Percentiles rank a stretch among this genome's conserved stretches.
Conservation (phyloP, 2,329 filamentous ascomycete genomes). For the Nigrograna mackinnonii region DNA sequence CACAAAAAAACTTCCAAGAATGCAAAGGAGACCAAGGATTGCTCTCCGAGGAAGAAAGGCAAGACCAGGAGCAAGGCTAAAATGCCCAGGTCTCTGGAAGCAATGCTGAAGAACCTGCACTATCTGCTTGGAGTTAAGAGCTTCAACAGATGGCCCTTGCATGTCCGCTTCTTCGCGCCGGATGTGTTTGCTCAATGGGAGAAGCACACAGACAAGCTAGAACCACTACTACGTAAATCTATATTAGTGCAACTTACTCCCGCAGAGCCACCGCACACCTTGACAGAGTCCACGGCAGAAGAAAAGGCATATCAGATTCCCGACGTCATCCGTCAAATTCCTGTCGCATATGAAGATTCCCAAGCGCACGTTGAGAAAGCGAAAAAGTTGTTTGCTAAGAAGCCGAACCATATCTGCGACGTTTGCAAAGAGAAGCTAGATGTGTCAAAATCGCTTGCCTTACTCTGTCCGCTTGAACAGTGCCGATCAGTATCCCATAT, state of each 20-base stretch:
- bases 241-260: slow-evolving; percentile 34
- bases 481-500: slow-evolving; percentile 60
- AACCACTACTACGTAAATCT: slow-evolving; percentile 24
- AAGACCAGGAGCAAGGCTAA: slow-evolving; percentile 44
- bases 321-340: slow-evolving; percentile 44
- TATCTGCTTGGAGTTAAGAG: slow-evolving; percentile 77
- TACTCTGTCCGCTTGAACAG: slow-evolving; percentile 54
- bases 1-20: slow-evolving; percentile 24
- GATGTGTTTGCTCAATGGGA: slow-evolving; percentile 75
- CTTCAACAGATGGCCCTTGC: slow-evolving; percentile 82
- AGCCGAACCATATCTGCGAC: slow-evolving; percentile 45
- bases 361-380: slow-evolving; percentile 58
- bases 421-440: slow-evolving; percentile 52
- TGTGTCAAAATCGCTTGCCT: slow-evolving; percentile 43
- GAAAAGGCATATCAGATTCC: slow-evolving; percentile 19
- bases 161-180: slow-evolving; percentile 74
- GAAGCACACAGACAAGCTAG: slow-evolving; percentile 44
- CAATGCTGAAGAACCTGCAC: slow-evolving; percentile 79
- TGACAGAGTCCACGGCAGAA: slow-evolving; percentile 13
- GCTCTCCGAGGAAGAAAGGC: too few species aligned
- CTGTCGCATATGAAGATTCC: slow-evolving; percentile 56
- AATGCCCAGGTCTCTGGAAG: slow-evolving; percentile 64
- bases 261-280: slow-evolving; percentile 24
- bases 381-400: slow-evolving; percentile 25
- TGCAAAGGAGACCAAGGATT: too few species aligned